phyloP scores from a whole-genome alignment of 768 basidiomycete species.

The Tricholoma sp. region DNA sequence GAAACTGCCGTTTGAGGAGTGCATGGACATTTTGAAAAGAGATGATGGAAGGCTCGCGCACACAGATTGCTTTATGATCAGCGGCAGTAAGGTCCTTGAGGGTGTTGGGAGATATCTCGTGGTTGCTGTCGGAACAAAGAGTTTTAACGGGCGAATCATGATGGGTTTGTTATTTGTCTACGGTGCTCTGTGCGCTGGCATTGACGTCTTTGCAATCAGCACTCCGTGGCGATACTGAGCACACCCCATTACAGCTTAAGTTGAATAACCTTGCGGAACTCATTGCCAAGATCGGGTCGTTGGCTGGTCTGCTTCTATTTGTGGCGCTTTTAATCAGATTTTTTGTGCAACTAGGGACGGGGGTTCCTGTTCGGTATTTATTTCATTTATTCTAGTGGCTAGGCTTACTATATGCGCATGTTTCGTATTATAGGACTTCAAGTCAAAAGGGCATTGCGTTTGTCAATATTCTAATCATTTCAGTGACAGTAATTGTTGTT shows the following conservation, averaged over 20 bases:
- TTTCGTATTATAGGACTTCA: slow-evolving; percentile 44
- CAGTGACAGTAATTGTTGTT: slow-evolving; percentile 71
- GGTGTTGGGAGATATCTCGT: slow-evolving; percentile 92
- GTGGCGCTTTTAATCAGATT: slow-evolving; percentile 85
- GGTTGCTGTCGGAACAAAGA: slow-evolving; percentile 86
- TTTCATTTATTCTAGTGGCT: background rate
- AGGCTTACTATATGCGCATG: background rate
- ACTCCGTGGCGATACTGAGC: slow-evolving; percentile 78
- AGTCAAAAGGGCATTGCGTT: slow-evolving; percentile 86
- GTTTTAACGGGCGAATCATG: slow-evolving; percentile 97
- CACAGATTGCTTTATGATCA: slow-evolving; percentile 87
- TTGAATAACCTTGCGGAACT: slow-evolving; percentile 91
- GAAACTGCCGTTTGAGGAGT: slow-evolving; percentile 77
- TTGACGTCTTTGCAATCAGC: slow-evolving; percentile 38
- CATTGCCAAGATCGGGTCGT: slow-evolving; percentile 87
- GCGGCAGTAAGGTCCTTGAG: slow-evolving; percentile 90
- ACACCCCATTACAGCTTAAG: slow-evolving; percentile 92
- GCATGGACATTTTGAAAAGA: slow-evolving; percentile 43
- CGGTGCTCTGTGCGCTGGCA: slow-evolving; percentile 2
- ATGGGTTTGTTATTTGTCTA: slow-evolving; percentile 63
- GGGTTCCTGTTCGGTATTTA: slow-evolving; percentile 50
- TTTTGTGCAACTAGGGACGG: slow-evolving; percentile 78
- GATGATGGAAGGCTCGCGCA: slow-evolving; percentile 41
- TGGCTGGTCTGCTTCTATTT: slow-evolving; percentile 81
- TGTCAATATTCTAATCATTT: slow-evolving; percentile 89